Evolutionary conservation across 225 moss, liverwort and hornwort genomes (phyloP), one percentile per base, ranked within the genome.

Genomic region (Climacium dendroides): DNA sequence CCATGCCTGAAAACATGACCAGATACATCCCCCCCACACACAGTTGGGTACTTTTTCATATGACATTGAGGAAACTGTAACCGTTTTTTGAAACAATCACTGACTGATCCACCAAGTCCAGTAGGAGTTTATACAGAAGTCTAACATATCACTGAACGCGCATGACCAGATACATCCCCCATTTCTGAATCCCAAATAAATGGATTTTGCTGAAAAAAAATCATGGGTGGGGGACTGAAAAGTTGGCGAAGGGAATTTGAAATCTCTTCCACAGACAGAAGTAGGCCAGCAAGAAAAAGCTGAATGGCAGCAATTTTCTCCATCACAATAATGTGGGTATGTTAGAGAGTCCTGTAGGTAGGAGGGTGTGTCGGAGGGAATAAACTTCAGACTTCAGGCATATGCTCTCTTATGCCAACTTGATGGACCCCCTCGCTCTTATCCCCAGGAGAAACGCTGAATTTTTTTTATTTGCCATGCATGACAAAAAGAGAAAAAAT

Each of bases 141-240:
- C n/a, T n/a, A n/a, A n/a, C n/a, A n/a, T n/a, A n/a, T n/a, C n/a
- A n/a, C n/a, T n/a, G 4, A 19, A 20, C 13, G n/a, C 74, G 20
- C 76, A 54, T 76, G 76, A 54, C n/a, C 54, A 76, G n/a, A 25
- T 52, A 52, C 75, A 75, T 75, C 35, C 14, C 34, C 35, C 13
- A 1, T 22, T 75, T 52, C 35, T 5, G 52, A 52, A 75, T 35
- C 1, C 5, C 5, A 3, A 25, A 26, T 26, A 10, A 11, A 19
- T 5, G 30, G 19, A 32, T 32, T 2, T 5, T 8, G 1, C 0
- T 45, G 1, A 5, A 8, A 3, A 32, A 6, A 32, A 50, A 15
- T n/a, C n/a, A n/a, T n/a, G n/a, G n/a, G n/a, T 17, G 2, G 8
- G 20, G 20, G 3, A n/a, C n/a, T n/a, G n/a, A 74, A 47, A 73